phyloP scores from a whole-genome alignment of 2,329 filamentous ascomycete species.

The Aureobasidium mangrovei region DNA sequence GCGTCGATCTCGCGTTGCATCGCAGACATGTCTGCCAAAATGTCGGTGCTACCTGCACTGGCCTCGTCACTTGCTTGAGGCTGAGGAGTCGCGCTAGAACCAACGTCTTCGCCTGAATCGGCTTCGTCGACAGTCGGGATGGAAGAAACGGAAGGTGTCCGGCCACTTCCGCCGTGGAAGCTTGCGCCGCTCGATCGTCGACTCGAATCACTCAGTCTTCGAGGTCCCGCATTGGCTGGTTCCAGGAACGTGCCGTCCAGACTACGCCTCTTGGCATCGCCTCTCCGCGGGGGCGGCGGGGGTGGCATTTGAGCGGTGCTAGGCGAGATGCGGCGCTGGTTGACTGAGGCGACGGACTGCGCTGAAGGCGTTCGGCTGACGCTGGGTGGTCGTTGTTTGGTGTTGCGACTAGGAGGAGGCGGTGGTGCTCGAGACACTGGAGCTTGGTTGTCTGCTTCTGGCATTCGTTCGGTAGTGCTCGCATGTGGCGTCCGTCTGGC shows the following conservation, averaged over 20 bases:
- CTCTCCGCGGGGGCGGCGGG: conserved; percentile 12
- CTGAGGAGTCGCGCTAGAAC: not conserved
- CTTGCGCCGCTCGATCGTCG: conserved; percentile 7
- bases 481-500: not conserved
- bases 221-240: not conserved
- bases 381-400: not conserved
- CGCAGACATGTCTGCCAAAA: conserved; percentile 13
- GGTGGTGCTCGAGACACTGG: not conserved
- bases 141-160: conserved; percentile 4
- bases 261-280: conserved; percentile 12
- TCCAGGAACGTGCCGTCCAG: conserved; percentile 6
- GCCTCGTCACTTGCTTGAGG: not conserved
- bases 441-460: not conserved
- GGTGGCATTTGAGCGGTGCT: conserved; percentile 2
- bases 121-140: conserved; percentile 3
- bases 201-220: conserved; percentile 3
- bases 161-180: not conserved
- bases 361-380: conserved; percentile 11
- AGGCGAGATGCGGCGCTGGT: not conserved
- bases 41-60: not conserved
- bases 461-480: not conserved
- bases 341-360: not conserved
- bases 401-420: conserved; percentile 9
- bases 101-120: not conserved
- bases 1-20: conserved; percentile 13